Evolutionary conservation across 116 monocot species (phyloP), one percentile per base, ranked within the genome.

Genomic region (Trichopus zeylanicus): DNA sequence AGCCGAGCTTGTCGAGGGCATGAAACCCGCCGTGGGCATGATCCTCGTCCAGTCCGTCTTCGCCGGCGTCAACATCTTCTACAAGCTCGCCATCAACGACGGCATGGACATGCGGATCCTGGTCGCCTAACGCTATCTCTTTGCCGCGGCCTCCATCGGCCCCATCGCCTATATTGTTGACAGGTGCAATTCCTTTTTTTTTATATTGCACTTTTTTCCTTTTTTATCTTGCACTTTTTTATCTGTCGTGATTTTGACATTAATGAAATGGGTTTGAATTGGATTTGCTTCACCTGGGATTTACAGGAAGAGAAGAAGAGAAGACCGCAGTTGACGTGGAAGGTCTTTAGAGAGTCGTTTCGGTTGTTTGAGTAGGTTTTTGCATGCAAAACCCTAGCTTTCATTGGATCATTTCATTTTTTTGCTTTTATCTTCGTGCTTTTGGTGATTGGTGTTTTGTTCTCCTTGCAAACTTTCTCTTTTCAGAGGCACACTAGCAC

Each of bases 111-210:
- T 75, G 24, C 53, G 57, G 29, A 64, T 86, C 15, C 74, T 86
- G 1, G 78, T 86, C 5, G 78, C 86, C 6, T 86, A 78, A 19
- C 65, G 81, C 0, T 78, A 75, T 21, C 7, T 86, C 42, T 86
- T 81, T 46, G 81, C 74, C 20, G 16, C 62, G 4, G 70, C 59
- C 6, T 70, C 69, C 24, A 34, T 86, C 15, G 48, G 37, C 27
- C 81, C 78, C n/a, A 49, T 81, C 13, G 71, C 86, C 15, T 79
- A 75, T 69, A 73, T 86, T 59, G 7, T 82, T 4, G 82, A 82
- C 42, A 78, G 78, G 85, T 84, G 19, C 11, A 15, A 0, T 7
- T 55, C 48, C 35, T 0, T 32, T 25, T 16, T 16, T 56, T 70
- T 57, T 19, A 9, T 35, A 13, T n/a, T 58, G 31, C 19, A 21